Evolutionary conservation across 805 yeast species (phyloP).

Genomic region (Yamadazyma sp.): DNA sequence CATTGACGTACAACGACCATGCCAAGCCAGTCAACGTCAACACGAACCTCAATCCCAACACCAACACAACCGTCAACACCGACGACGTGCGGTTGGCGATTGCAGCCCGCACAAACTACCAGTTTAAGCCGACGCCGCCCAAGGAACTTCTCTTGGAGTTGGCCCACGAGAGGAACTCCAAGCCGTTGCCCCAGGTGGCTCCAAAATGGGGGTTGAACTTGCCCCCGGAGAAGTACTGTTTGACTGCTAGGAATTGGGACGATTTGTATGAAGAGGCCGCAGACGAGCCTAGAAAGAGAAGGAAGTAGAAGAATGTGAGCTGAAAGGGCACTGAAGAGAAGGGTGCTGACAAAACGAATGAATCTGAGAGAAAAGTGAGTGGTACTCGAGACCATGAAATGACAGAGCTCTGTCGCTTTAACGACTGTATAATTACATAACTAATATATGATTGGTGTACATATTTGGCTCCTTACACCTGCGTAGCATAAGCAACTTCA

Average conservation of each 20-base stretch:
- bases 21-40: constrained; percentile 43
- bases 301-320: too few relatives aligned
- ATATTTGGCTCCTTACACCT: too few relatives aligned
- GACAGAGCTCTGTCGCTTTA: too few relatives aligned
- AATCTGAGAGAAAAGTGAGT: too few relatives aligned
- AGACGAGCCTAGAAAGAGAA: constrained; percentile 16
- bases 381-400: too few relatives aligned
- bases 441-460: too few relatives aligned
- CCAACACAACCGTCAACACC: constrained; percentile 60
- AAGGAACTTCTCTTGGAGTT: constrained; percentile 86
- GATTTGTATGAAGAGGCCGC: constrained; percentile 25
- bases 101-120: constrained; percentile 91
- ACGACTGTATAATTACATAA: too few relatives aligned
- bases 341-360: too few relatives aligned
- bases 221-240: constrained; percentile 97
- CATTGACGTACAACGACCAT: constrained; percentile 85
- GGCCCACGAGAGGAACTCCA: constrained; percentile 89
- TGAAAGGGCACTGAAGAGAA: too few relatives aligned
- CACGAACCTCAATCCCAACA: constrained; percentile 30
- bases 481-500: too few relatives aligned
- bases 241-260: constrained; percentile 81
- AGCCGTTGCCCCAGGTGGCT: constrained; percentile 86
- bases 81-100: constrained; percentile 93
- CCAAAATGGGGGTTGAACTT: constrained; percentile 89
- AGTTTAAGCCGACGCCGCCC: constrained; percentile 92